Evolutionary conservation across 2,329 filamentous ascomycete species (phyloP).

Genomic region (Trichoderma simmonsii): DNA sequence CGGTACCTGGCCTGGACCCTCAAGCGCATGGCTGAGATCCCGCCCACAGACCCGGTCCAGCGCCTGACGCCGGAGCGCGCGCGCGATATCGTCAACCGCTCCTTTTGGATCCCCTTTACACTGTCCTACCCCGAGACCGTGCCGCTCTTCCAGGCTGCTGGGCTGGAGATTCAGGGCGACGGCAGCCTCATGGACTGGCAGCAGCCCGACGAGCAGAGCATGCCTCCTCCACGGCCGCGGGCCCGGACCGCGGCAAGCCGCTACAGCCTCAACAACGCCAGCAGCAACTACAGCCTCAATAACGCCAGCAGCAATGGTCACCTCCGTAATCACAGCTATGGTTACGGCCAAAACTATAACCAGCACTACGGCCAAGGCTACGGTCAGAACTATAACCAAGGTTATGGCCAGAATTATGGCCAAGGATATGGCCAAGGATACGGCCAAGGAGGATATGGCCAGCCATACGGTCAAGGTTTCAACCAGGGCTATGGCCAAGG

Average conservation of each 20-base stretch:
- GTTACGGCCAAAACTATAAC: neutral
- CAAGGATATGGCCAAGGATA: neutral
- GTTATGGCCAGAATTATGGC: neutral
- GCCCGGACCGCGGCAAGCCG: neutral
- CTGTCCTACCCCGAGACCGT: conserved; percentile 29
- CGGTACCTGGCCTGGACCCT: conserved; percentile 37
- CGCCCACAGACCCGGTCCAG: conserved; percentile 21
- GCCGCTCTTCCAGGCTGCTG: conserved; percentile 30
- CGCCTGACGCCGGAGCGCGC: conserved; percentile 22
- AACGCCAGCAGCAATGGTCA: neutral
- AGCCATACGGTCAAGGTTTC: neutral
- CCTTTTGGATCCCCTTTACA: conserved; percentile 34
- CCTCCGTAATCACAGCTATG: neutral
- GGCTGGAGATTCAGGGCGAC: conserved; percentile 26
- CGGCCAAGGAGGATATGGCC: neutral
- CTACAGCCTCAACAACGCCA: neutral
- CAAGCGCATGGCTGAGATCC: conserved; percentile 27
- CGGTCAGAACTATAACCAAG: neutral
- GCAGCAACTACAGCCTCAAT: conserved; percentile 1
- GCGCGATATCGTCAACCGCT: conserved; percentile 23
- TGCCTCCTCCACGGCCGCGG: neutral
- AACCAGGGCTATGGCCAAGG: neutral
- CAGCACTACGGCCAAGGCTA: neutral
- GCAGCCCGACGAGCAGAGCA: neutral
- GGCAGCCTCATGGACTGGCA: conserved; percentile 8